Conservation (phyloP, 1,139 yeast genomes). For the Diutina mesorugosa region DNA sequence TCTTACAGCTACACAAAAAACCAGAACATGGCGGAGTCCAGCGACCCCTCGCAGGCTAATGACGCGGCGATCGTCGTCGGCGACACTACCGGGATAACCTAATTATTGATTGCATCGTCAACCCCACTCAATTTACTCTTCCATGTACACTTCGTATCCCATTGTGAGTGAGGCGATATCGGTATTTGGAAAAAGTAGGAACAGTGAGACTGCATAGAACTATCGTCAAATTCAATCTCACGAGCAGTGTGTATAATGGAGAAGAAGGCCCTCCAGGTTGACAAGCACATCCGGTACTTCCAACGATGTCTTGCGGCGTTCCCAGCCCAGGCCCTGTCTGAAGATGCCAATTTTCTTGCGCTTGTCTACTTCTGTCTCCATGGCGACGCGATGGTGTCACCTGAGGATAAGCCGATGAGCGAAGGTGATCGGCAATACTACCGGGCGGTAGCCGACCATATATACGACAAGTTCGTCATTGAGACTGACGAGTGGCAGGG, state of each 20-base stretch:
- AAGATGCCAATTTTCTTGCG: conserved; percentile 57
- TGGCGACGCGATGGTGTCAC: conserved; percentile 15
- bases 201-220: not conserved
- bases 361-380: conserved; percentile 54
- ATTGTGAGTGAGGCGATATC: no score
- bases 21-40: no score
- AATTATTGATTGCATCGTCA: not conserved
- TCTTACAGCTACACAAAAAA: not conserved
- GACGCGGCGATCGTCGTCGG: not conserved
- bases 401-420: not conserved
- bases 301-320: conserved; percentile 34
- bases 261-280: conserved; percentile 6
- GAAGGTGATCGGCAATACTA: conserved; percentile 11
- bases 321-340: conserved; percentile 37
- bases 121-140: not conserved
- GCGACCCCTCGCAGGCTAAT: not conserved
- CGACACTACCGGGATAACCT: not conserved
- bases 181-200: no score
- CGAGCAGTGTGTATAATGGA: not conserved
- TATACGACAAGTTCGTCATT: conserved; percentile 31
- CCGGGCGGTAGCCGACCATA: conserved; percentile 23
- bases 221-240: not conserved
- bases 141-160: no score
- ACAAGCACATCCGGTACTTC: conserved; percentile 39
- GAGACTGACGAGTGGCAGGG: conserved; percentile 9